Evolutionary conservation across 306 rosid species (phyloP).

Genomic region (Vigna nakashimae): DNA sequence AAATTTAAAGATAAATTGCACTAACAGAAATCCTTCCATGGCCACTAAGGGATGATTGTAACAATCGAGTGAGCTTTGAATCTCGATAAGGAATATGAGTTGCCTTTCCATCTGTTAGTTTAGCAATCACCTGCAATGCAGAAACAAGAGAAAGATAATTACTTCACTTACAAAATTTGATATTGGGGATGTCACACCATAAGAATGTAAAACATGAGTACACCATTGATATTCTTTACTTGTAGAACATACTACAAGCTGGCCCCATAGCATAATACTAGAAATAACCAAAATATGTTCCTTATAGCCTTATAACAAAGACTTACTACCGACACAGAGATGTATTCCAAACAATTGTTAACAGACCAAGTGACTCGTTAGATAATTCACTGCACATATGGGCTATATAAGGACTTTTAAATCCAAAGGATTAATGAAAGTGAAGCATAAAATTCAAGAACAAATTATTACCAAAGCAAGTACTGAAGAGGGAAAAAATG

Average conservation of each 20-base stretch:
- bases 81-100: slow-evolving; percentile 92
- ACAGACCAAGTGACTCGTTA: neutral
- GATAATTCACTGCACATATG: neutral
- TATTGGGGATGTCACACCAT: slow-evolving; percentile 13
- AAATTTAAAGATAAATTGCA: slow-evolving; percentile 27
- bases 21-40: slow-evolving; percentile 92
- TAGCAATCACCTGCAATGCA: slow-evolving; percentile 76
- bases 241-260: slow-evolving; percentile 28
- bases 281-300: slow-evolving; percentile 31
- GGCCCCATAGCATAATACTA: slow-evolving; percentile 1
- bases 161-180: slow-evolving; percentile 6
- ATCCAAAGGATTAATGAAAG: slow-evolving; percentile 27
- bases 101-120: slow-evolving; percentile 83
- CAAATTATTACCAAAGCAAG: slow-evolving; percentile 10
- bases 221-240: neutral
- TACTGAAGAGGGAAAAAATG: neutral
- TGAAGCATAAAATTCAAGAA: slow-evolving; percentile 21
- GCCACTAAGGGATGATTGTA: slow-evolving; percentile 91
- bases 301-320: neutral
- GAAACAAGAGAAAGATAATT: slow-evolving; percentile 28
- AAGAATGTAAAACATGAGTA: slow-evolving; percentile 12
- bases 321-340: neutral
- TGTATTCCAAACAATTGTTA: slow-evolving; percentile 15
- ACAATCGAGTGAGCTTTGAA: slow-evolving; percentile 88
- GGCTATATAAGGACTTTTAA: slow-evolving; percentile 4